phyloP scores from a whole-genome alignment of 2,329 filamentous ascomycete genomes.

The Verticillium nonalfalfae region DNA sequence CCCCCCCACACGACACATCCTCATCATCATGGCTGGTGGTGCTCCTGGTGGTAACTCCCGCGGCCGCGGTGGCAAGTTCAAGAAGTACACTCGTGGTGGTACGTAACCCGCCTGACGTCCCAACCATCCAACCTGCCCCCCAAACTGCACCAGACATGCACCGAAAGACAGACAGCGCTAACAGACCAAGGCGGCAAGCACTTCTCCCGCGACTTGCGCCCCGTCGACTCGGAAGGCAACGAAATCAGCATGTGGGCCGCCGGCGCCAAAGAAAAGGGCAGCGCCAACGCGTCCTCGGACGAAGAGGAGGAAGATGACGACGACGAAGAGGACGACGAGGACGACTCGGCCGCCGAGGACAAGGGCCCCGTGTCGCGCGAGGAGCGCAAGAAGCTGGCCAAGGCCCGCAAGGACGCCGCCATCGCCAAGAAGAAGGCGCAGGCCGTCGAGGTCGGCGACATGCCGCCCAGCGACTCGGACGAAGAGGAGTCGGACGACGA shows the following conservation, averaged over 20 bases:
- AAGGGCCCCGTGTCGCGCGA: slow-evolving; percentile 63
- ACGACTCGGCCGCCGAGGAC: slow-evolving; percentile 38
- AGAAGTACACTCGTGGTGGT: slow-evolving; percentile 91
- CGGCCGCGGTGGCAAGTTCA: slow-evolving; percentile 88
- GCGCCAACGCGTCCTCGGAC: slow-evolving; percentile 42
- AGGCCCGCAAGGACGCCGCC: slow-evolving; percentile 86
- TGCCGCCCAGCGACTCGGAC: slow-evolving; percentile 68
- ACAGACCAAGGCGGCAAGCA: slow-evolving; percentile 67
- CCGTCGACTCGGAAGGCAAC: slow-evolving; percentile 83
- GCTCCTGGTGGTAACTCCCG: slow-evolving; percentile 48
- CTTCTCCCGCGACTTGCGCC: slow-evolving; percentile 86
- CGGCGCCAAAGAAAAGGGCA: slow-evolving; percentile 31
- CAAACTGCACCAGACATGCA: background rate
- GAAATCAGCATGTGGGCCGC: slow-evolving; percentile 83
- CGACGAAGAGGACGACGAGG: slow-evolving; percentile 40
- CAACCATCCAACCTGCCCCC: background rate
- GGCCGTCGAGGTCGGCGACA: slow-evolving; percentile 73
- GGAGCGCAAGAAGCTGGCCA: slow-evolving; percentile 79
- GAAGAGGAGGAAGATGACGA: slow-evolving; percentile 49
- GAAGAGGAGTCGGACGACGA: slow-evolving; percentile 35
- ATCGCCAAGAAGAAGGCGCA: slow-evolving; percentile 68
- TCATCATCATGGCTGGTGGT: slow-evolving; percentile 37
- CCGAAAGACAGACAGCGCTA: slow-evolving; percentile 5
- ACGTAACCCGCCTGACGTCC: slow-evolving; percentile 19
- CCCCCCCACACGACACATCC: slow-evolving; percentile 6